Conservation (phyloP, 805 yeast genomes). For the Clavispora santaluciae region DNA sequence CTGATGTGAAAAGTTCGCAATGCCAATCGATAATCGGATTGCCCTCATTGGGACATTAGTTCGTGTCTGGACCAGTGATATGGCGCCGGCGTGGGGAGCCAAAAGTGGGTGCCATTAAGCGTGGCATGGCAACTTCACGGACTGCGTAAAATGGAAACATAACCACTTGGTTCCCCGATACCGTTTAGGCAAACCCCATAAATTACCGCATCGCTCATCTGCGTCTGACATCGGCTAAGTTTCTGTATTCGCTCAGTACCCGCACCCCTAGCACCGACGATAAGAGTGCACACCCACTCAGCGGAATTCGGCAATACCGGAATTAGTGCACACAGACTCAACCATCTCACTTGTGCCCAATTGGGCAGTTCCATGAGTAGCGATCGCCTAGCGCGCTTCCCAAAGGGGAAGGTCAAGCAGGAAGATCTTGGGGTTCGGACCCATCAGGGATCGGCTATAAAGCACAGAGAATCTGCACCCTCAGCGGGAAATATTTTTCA, state of each 20-base stretch:
- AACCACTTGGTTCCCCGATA: too few relatives aligned
- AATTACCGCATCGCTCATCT: too few relatives aligned
- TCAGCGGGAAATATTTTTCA: neutral
- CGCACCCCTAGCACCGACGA: neutral
- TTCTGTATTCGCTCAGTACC: neutral
- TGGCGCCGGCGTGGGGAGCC: too few relatives aligned
- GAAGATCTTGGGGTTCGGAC: neutral
- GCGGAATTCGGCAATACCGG: neutral
- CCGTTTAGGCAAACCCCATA: too few relatives aligned
- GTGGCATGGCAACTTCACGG: too few relatives aligned
- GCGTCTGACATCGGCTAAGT: neutral
- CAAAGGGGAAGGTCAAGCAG: constrained; percentile 8
- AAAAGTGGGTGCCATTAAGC: too few relatives aligned
- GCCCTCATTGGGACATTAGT: too few relatives aligned
- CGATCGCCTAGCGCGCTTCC: constrained; percentile 4
- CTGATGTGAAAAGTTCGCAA: too few relatives aligned
- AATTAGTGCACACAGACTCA: neutral
- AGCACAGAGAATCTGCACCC: neutral
- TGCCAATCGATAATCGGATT: too few relatives aligned
- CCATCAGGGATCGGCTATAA: neutral
- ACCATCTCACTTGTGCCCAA: neutral
- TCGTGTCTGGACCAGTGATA: too few relatives aligned
- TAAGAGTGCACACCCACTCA: neutral
- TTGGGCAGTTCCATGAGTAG: neutral
- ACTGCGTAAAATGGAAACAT: too few relatives aligned